Percentiles rank a stretch among this genome's conserved stretches.
phyloP scores from a whole-genome alignment of 768 basidiomycete species.

The Boletus tylopilopsis region DNA sequence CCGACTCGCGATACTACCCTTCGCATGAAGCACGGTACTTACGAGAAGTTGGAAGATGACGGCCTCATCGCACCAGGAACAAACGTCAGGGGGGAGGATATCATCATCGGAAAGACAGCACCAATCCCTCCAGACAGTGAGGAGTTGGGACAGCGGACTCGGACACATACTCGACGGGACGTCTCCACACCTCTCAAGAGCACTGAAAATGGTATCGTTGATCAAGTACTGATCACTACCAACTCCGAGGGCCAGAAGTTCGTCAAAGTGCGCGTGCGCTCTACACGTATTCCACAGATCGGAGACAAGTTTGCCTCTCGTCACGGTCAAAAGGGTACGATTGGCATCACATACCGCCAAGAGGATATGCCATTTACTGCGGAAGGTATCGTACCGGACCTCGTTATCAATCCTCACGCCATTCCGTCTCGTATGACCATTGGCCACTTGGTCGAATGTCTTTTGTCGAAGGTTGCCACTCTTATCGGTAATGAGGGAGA shows the following conservation, averaged over 20 bases:
- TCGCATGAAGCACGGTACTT: conserved; percentile 96
- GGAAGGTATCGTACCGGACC: conserved; percentile 94
- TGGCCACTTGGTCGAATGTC: conserved; percentile 97
- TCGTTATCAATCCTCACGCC: conserved; percentile 98
- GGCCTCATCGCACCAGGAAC: conserved; percentile 95
- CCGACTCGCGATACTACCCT: conserved; percentile 90
- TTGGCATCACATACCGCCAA: conserved; percentile 98
- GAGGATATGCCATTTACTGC: conserved; percentile 99
- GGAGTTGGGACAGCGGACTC: conserved; percentile 94
- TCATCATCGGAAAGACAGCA: conserved; percentile 98
- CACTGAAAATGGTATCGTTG: conserved; percentile 96
- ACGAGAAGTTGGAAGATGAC: conserved; percentile 97
- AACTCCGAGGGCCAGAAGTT: conserved; percentile 97
- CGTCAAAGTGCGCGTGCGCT: conserved; percentile 94
- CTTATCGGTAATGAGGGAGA: conserved; percentile 97
- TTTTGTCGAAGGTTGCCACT: conserved; percentile 94
- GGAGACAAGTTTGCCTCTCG: conserved; percentile 99
- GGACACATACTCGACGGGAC: conserved; percentile 89
- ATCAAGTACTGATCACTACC: conserved; percentile 95
- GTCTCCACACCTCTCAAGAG: conserved; percentile 97
- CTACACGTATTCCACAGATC: conserved; percentile 94
- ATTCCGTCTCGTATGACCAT: conserved; percentile 99
- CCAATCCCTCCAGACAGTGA: conserved; percentile 96
- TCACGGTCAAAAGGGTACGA: conserved; percentile 99
- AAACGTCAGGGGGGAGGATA: conserved; percentile 93